Evolutionary conservation across 2,329 filamentous ascomycete genomes (phyloP), one percentile per base, ranked within the genome.

Genomic region (Fusarium subglutinans): DNA sequence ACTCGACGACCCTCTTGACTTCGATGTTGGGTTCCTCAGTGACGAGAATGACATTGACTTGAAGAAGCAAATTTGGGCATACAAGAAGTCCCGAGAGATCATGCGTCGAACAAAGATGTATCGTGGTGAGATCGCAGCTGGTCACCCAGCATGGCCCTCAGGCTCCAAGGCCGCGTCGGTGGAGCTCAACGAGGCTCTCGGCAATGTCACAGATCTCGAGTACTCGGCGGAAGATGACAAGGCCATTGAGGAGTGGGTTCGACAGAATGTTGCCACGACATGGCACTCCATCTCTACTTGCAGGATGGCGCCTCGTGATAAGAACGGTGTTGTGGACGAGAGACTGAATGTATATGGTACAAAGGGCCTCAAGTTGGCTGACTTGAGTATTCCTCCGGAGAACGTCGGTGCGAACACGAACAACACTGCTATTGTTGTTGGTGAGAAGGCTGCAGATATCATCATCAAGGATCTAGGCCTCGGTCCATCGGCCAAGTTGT

Each of bases 1-100:
- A 1, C 70, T 85, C 7, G 75, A 81, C 14, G 85, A 87, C 30
- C 80, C 83, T 2, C 81, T 87, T 9, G 87, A 90, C 66, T 91
- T 92, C 64, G 85, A 90, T 57, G 82, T 86, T 0, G 90, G 90
- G 13, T 90, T 86, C 79, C 84, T 92, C 38, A 85, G 81, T 9
- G 87, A 91, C 59, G 74, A 81, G 18, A 77, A 89, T 26, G 90
- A 92, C 75, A 79, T 89, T n/a, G 90, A 92, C 76, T 54, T 92
- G 43, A 88, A 89, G 80, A 90, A 88, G 75, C 87, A 90, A 26
- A 75, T 91, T 8, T 92, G 90, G 90, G 86, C 84, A 1, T 93
- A 93, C 83, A 93, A 93, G 80, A 88, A 87, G 75, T 84, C 86
- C n/a, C 88, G 91, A 4, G 90, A 92, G 78, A 87, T 92, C 62